Percentiles rank a stretch among this genome's conserved stretches.
These are phyloP conservation scores for Hortiboletus rubellus DNA, from an alignment of 1,284 basidiomycete species.

Conservation along the genomic window DNA sequence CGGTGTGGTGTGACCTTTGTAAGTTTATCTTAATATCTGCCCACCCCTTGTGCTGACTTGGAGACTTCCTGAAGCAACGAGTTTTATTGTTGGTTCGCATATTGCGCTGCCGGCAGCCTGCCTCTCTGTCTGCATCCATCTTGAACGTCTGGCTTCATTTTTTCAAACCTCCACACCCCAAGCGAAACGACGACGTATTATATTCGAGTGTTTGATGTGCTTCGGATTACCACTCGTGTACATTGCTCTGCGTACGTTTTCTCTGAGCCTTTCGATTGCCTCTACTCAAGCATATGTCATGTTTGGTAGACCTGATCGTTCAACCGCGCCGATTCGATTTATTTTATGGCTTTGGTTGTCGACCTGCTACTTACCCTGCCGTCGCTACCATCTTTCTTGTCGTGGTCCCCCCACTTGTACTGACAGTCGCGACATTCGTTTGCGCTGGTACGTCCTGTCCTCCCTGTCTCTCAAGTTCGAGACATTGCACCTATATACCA, in stretches of 20 bases:
- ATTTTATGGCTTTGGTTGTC: conserved; percentile 62
- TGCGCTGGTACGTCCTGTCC: conserved; percentile 40
- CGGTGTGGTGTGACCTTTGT: conserved; percentile 41
- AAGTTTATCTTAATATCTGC: conserved; percentile 9
- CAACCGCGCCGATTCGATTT: conserved; percentile 74
- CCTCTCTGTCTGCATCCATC: conserved; percentile 44
- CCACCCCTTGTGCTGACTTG: conserved; percentile 1
- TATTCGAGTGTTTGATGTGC: conserved; percentile 54
- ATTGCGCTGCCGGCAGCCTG: conserved; percentile 53
- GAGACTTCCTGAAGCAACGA: conserved; percentile 44
- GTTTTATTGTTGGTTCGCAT: conserved; percentile 43
- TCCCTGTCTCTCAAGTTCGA: not conserved
- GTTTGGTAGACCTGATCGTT: conserved; percentile 52
- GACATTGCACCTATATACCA: not conserved
- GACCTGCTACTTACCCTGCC: conserved; percentile 56
- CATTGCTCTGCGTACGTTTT: conserved; percentile 57
- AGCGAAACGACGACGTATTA: conserved; percentile 33
- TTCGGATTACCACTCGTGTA: conserved; percentile 55
- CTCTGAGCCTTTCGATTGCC: not conserved
- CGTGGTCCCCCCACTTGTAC: conserved; percentile 55
- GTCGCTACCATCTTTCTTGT: conserved; percentile 52
- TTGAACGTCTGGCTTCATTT: conserved; percentile 33
- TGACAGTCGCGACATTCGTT: conserved; percentile 45
- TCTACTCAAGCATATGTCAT: conserved; percentile 1
- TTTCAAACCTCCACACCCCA: conserved; percentile 23